These are phyloP conservation scores for Albatrellus ellisii DNA, from an alignment of 768 basidiomycete species.

Conservation along the genomic window DNA sequence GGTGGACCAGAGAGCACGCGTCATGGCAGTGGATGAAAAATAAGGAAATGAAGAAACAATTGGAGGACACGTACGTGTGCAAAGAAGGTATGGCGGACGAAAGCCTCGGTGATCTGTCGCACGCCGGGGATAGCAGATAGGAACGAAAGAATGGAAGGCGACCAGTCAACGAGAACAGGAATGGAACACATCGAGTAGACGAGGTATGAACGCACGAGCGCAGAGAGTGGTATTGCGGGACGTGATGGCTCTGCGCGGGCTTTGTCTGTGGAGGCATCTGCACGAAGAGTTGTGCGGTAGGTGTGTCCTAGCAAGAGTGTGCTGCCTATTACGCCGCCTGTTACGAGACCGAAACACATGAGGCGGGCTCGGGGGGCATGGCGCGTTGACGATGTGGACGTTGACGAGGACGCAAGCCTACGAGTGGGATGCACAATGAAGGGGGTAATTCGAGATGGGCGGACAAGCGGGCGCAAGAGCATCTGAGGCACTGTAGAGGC, in stretches of 20 bases:
- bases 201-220: slow-evolving; percentile 57
- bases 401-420: too few species aligned
- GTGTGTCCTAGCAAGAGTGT: slow-evolving; percentile 8
- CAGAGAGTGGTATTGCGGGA: slow-evolving; percentile 16
- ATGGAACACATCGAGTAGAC: slow-evolving; percentile 77
- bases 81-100: slow-evolving; percentile 78
- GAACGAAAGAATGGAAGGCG: slow-evolving; percentile 48
- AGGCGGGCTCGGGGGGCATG: too few species aligned
- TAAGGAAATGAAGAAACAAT: too few species aligned
- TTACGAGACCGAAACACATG: background rate
- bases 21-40: too few species aligned
- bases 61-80: slow-evolving; percentile 51
- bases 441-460: too few species aligned
- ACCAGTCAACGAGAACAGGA: slow-evolving; percentile 61
- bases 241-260: slow-evolving; percentile 4
- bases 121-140: slow-evolving; percentile 49
- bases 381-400: too few species aligned
- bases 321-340: slow-evolving; percentile 7
- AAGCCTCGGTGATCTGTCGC: slow-evolving; percentile 45
- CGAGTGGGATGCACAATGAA: too few species aligned
- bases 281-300: slow-evolving; percentile 13
- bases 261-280: slow-evolving; percentile 13
- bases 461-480: too few species aligned
- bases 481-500: too few species aligned
- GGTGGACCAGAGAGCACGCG: too few species aligned